Base-by-base conservation (phyloP, 345 rosid genomes). In the Clarkia xantiana region DNA sequence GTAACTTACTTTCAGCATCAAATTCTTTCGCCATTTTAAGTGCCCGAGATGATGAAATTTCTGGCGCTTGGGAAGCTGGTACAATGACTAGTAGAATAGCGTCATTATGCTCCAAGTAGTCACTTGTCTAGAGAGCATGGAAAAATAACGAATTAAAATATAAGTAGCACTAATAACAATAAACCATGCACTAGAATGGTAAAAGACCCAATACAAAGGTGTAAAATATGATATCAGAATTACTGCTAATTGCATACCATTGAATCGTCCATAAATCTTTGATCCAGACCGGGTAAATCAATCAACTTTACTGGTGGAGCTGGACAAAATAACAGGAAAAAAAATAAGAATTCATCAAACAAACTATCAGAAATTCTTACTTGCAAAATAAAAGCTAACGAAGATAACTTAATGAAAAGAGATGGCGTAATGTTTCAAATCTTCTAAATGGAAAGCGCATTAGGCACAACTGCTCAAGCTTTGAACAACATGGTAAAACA, bases 281-380 rank as follows among this genome's bases (percentile, higher is more conserved):
- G 94, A 66, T 86, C 98, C 70, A 91, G 56, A 64, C 98, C 98
- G 56, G 98, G 98, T 62, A 91, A 76, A 73, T 91, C 98, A 49
- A 80, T 69, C 60, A 91, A 67, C 67, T 86, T 91, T 59, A 91
- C 51, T 4, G 98, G 85, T 13, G 98, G 97, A 52, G 97, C 97
- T 91, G 93, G 36, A 49, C 19, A 54, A 18, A 19, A 22, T 14
- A 44, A 19, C 42, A 19, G 11, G 15, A 36, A 25, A 58, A 44
- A 36, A 25, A 58, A 44, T 2, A 20, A 38, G 18, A 45, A 49
- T 11, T 14, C 15, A 10, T 29, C 6, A 34, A 17, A 38, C 15
- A 25, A 15, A 23, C 10, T 12, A 34, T 44, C 25, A 39, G 11
- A 20, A 45, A 55, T 45, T 20, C 9, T 36, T 25, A 18, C 6